Evolutionary conservation across 768 basidiomycete species (phyloP).

Genomic region (Termitomyces sp.): DNA sequence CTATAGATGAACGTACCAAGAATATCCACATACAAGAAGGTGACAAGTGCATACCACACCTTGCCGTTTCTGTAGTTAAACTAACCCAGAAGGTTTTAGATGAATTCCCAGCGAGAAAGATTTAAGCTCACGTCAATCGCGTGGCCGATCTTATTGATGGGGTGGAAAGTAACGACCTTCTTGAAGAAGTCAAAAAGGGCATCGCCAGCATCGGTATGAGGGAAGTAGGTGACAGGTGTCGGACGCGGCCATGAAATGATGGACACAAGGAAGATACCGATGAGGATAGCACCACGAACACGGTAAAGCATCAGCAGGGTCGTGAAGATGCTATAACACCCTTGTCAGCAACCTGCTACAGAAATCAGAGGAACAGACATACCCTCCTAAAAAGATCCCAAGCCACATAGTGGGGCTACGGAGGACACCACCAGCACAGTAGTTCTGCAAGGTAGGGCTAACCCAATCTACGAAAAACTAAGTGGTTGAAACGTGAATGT

Average conservation of each 20-base stretch:
- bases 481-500: neutral
- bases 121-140: conserved; percentile 51
- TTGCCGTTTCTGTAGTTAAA: conserved; percentile 58
- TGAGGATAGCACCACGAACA: conserved; percentile 75
- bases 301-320: conserved; percentile 80
- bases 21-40: conserved; percentile 88
- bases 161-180: conserved; percentile 73
- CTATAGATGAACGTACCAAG: conserved; percentile 41
- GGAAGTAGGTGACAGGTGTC: conserved; percentile 78
- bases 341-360: neutral
- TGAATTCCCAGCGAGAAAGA: neutral
- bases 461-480: conserved; percentile 33
- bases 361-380: conserved; percentile 14
- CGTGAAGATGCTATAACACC: conserved; percentile 53
- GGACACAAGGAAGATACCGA: conserved; percentile 80
- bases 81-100: conserved; percentile 19
- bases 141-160: conserved; percentile 55
- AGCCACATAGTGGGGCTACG: conserved; percentile 80
- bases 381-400: conserved; percentile 85
- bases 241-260: conserved; percentile 87
- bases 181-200: conserved; percentile 81
- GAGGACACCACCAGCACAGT: conserved; percentile 60
- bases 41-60: conserved; percentile 85
- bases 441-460: conserved; percentile 40
- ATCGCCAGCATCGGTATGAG: conserved; percentile 62